A percentile compares a stretch with the other conserved stretches of the same genome.
Conservation (phyloP, 371 early-diverging fungal species). For the Syncephalastrum racemosum region DNA sequence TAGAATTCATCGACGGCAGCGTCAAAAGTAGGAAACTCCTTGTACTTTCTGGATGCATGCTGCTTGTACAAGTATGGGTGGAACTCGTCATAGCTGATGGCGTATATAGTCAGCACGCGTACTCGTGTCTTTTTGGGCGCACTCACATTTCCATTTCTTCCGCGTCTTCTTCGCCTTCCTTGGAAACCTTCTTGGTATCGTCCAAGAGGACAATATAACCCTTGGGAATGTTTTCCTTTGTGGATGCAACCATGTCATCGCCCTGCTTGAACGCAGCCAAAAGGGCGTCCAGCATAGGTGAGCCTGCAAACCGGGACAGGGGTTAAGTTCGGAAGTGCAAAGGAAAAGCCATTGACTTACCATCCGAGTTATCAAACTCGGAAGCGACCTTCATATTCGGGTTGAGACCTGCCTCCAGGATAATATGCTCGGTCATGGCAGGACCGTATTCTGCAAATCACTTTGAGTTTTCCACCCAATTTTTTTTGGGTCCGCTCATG, state of each 20-base stretch:
- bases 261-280: constrained; percentile 53
- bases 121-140: background rate
- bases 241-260: constrained; percentile 55
- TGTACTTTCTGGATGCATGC: constrained; percentile 45
- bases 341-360: constrained; percentile 15
- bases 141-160: constrained; percentile 55
- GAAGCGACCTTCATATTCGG: constrained; percentile 62
- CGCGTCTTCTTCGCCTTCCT: constrained; percentile 35
- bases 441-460: constrained; percentile 73
- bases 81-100: constrained; percentile 79
- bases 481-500: background rate
- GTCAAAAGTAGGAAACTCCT: constrained; percentile 76
- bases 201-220: constrained; percentile 64
- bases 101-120: background rate
- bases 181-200: constrained; percentile 36
- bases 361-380: constrained; percentile 55
- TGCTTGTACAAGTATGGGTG: constrained; percentile 85
- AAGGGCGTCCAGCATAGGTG: constrained; percentile 28
- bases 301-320: constrained; percentile 14
- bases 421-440: constrained; percentile 86
- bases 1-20: constrained; percentile 91
- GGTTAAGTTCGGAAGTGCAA: too few species aligned
- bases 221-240: constrained; percentile 42
- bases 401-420: constrained; percentile 68
- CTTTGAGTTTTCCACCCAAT: background rate